Percentiles rank a stretch among this genome's conserved stretches.
phyloP scores from a whole-genome alignment of 495 filamentous ascomycete species.

The Aspergillus homomorphus region DNA sequence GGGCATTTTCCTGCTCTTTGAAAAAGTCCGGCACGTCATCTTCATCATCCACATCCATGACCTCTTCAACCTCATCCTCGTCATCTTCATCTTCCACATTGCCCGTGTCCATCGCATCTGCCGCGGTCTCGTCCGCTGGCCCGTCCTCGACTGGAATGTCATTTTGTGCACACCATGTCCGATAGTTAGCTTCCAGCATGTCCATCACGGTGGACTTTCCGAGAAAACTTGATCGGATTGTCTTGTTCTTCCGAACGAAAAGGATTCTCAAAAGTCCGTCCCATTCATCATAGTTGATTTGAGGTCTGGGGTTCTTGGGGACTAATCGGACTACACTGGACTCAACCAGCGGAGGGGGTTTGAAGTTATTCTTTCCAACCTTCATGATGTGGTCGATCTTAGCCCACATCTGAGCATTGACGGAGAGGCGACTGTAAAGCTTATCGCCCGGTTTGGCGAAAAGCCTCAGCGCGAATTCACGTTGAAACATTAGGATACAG shows the following conservation, averaged over 20 bases:
- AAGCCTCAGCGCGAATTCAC: slow-evolving; percentile 73
- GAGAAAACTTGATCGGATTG: slow-evolving; percentile 72
- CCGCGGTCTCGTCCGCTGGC: slow-evolving; percentile 41
- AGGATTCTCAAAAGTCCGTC: slow-evolving; percentile 82
- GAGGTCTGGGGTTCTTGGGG: slow-evolving; percentile 75
- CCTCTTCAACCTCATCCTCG: slow-evolving; percentile 41
- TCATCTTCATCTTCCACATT: slow-evolving; percentile 32
- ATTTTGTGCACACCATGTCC: slow-evolving; percentile 83
- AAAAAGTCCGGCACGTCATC: slow-evolving; percentile 74
- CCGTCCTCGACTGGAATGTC: slow-evolving; percentile 75
- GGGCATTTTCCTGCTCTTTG: slow-evolving; percentile 58
- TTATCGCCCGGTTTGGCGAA: slow-evolving; percentile 75
- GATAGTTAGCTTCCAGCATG: slow-evolving; percentile 81
- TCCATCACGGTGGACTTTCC: slow-evolving; percentile 73
- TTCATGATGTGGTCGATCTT: slow-evolving; percentile 86
- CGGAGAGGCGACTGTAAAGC: slow-evolving; percentile 80
- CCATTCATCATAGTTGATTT: slow-evolving; percentile 91
- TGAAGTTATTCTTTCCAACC: slow-evolving; percentile 92
- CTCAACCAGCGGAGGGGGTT: slow-evolving; percentile 88
- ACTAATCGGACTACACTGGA: slow-evolving; percentile 75
- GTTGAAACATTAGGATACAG: slow-evolving; percentile 81
- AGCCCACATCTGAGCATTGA: slow-evolving; percentile 95
- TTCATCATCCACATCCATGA: slow-evolving; percentile 56
- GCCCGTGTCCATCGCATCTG: slow-evolving; percentile 46
- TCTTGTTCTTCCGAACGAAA: slow-evolving; percentile 78